Evolutionary conservation across 176 grass and related monocot genomes (phyloP).

Genomic region (Musa schizocarpa): DNA sequence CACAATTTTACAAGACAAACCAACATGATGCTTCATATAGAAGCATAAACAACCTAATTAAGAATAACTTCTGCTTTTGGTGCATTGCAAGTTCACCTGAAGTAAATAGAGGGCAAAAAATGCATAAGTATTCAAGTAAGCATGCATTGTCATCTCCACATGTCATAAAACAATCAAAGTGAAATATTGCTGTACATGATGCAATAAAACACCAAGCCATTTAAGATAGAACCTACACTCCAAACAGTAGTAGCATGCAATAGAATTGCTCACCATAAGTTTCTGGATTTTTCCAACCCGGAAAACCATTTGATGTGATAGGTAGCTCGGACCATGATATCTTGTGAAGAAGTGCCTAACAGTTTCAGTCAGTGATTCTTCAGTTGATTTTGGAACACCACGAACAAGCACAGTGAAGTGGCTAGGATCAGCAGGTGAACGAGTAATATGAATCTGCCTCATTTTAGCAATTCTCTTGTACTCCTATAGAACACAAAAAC

Average conservation of each 20-base stretch:
- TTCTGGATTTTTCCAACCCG: conserved; percentile 88
- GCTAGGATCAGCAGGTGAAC: conserved; percentile 40
- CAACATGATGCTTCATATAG: too few species aligned
- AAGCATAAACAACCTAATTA: too few species aligned
- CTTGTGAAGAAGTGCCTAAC: conserved; percentile 72
- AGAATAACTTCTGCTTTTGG: too few species aligned
- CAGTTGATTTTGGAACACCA: conserved; percentile 68
- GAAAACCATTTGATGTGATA: conserved; percentile 71
- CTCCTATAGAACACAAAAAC: conserved; percentile 41
- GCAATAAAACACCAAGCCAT: background rate
- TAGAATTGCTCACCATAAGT: conserved; percentile 62
- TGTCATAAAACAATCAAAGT: background rate
- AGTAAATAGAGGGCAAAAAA: background rate
- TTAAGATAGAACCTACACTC: background rate
- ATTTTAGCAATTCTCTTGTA: conserved; percentile 67
- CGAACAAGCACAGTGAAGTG: conserved; percentile 83
- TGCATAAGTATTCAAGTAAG: background rate
- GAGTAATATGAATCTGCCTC: conserved; percentile 53
- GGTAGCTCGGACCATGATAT: conserved; percentile 79
- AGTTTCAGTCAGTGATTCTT: conserved; percentile 47
- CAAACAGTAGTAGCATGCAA: background rate
- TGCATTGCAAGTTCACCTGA: conserved; percentile 5
- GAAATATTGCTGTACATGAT: background rate
- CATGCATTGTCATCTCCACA: background rate
- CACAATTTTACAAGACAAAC: too few species aligned